Evolutionary conservation across 257 asterid genomes (phyloP), one percentile per base, ranked within the genome.

Genomic region (Solanum neorickii): DNA sequence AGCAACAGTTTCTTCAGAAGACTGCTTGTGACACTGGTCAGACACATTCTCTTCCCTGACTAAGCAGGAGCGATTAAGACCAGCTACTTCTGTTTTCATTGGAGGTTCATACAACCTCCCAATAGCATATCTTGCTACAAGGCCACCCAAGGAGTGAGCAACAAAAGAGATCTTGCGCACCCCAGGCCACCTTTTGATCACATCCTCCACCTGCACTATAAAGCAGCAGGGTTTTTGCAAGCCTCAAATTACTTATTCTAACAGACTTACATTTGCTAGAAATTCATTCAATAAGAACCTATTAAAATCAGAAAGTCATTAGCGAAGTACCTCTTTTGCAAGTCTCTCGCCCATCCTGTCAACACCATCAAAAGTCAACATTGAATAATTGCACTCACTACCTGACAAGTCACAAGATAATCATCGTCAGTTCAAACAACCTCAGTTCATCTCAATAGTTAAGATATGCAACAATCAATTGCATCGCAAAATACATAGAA

Each of bases 81-180:
- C 76, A 62, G 88, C 82, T 60, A 87, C 84, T 86, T 74, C 92
- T 9, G 69, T 82, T 90, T 46, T 89, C 39, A 84, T 72, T 13
- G 92, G 86, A 84, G 77, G 84, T 87, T 89, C 88, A 88, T 90
- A 92, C 86, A 96, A 76, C 87, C 98, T 92, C 87, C 98, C 99
- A 84, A 96, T 82, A 87, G 98, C 98, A 90, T 94, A 96, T 31
- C 99, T 91, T 86, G 99, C 94, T 86, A 96, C 98, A 86, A 96
- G 99, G 77, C 99, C 99, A 66, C 99, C 99, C 89, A 96, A 92
- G 41, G 99, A 96, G 90, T 96, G 99, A 90, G 98, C 95, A 87
- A 96, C 98, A 85, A 96, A 94, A 49, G 99, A 96, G 87, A 96
- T 94, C 89, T 92, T 96, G 88, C 65, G 52, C 88, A 94, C 91